Conservation (phyloP, 139 green algal genomes). For the Coelastrella sp. region DNA sequence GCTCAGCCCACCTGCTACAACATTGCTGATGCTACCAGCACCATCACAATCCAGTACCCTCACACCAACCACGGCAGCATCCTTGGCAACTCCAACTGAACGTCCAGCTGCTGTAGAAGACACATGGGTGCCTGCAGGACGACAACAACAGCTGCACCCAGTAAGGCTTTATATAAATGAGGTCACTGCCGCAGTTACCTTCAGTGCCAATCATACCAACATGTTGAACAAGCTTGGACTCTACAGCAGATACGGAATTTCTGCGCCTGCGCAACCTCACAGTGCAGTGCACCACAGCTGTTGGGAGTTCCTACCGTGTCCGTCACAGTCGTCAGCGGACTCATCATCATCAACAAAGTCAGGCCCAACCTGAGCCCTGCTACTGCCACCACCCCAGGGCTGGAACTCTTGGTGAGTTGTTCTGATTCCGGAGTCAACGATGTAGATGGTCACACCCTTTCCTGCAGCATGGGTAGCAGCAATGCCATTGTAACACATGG, state of each 20-base stretch:
- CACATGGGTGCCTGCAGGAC: conserved; percentile 18
- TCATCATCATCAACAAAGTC: conserved; percentile 35
- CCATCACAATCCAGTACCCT: conserved; percentile 84
- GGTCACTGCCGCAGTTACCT: no score
- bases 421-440: conserved; percentile 75
- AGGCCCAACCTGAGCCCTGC: background rate
- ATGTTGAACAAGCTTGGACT: no score
- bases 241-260: no score
- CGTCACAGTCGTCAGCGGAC: conserved; percentile 76
- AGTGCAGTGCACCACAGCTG: no score
- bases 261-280: no score
- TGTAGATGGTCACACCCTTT: conserved; percentile 78
- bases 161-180: background rate
- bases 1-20: conserved; percentile 64
- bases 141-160: background rate
- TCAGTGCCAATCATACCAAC: no score
- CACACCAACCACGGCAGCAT: conserved; percentile 74
- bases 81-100: conserved; percentile 81
- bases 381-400: conserved; percentile 23
- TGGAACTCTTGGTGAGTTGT: conserved; percentile 75
- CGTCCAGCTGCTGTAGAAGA: conserved; percentile 62
- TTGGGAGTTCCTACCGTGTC: conserved; percentile 79
- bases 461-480: no score
- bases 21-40: conserved; percentile 71
- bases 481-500: no score